These are phyloP conservation scores for Lentinula edodes DNA, from an alignment of 768 basidiomycete genomes.

Conservation along the genomic window DNA sequence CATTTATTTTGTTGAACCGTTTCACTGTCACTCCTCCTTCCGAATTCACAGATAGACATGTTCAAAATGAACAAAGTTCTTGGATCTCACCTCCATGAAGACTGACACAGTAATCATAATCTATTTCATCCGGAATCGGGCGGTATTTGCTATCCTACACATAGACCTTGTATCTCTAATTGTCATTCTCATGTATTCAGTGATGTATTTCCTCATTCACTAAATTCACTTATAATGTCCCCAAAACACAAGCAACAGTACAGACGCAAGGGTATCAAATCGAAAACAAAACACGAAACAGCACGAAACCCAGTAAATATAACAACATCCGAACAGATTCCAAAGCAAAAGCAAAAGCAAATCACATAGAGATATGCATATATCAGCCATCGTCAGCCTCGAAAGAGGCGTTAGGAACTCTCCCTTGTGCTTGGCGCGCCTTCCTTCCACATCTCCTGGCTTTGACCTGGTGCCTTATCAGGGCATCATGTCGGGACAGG, in stretches of 20 bases:
- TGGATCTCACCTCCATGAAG: constrained; percentile 25
- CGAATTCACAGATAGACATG: constrained; percentile 57
- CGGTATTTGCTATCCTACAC: not conserved
- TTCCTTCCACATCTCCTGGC: not conserved
- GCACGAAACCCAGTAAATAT: too few relatives aligned
- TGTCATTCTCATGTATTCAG: too few relatives aligned
- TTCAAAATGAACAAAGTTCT: constrained; percentile 93
- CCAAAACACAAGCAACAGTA: too few relatives aligned
- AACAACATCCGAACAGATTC: too few relatives aligned
- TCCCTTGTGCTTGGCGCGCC: not conserved
- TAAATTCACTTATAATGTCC: too few relatives aligned
- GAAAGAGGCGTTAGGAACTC: not conserved
- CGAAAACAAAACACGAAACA: too few relatives aligned
- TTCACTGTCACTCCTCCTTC: not conserved
- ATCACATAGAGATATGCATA: too few relatives aligned
- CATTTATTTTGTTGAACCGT: not conserved
- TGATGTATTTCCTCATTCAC: too few relatives aligned
- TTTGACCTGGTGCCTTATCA: not conserved
- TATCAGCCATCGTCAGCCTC: not conserved
- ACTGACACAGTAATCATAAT: not conserved
- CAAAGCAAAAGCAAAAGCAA: too few relatives aligned
- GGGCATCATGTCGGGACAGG: not conserved
- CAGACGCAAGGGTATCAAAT: too few relatives aligned
- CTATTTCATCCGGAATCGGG: not conserved
- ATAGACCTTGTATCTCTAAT: not conserved